Conservation (phyloP, 331 rosid species). For the Quercus tomentella region DNA sequence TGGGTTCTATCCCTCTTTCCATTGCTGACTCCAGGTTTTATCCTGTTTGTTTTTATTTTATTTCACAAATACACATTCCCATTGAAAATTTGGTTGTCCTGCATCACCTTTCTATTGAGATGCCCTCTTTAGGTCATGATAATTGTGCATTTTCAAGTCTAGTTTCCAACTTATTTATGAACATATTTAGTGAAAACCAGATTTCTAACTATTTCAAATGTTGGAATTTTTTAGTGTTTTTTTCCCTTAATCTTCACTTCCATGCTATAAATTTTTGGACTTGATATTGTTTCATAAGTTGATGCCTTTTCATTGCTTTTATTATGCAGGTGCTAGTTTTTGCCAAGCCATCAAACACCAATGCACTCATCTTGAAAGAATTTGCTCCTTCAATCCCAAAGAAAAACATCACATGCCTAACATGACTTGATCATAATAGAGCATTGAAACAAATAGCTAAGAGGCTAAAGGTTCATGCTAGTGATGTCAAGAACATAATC, state of each 20-base stretch:
- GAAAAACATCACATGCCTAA: conserved; percentile 79
- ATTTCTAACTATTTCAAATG: background rate
- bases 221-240: background rate
- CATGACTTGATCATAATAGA: conserved; percentile 87
- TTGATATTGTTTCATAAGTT: background rate
- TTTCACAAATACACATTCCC: no score
- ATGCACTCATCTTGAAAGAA: conserved; percentile 81
- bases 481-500: conserved; percentile 76
- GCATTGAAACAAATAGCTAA: conserved; percentile 86
- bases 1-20: no score
- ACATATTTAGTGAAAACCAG: background rate
- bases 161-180: background rate
- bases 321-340: conserved; percentile 73
- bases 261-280: background rate
- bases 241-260: background rate
- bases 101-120: no score
- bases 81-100: no score
- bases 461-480: conserved; percentile 58
- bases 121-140: no score
- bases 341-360: conserved; percentile 96
- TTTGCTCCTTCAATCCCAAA: conserved; percentile 78
- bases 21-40: no score
- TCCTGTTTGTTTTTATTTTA: no score
- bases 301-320: conserved; percentile 5
- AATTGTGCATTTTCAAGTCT: background rate